A percentile compares a stretch with the other conserved stretches of the same genome.
Evolutionary conservation across 768 basidiomycete genomes (phyloP).

Genomic region (Saitozyma sp.): DNA sequence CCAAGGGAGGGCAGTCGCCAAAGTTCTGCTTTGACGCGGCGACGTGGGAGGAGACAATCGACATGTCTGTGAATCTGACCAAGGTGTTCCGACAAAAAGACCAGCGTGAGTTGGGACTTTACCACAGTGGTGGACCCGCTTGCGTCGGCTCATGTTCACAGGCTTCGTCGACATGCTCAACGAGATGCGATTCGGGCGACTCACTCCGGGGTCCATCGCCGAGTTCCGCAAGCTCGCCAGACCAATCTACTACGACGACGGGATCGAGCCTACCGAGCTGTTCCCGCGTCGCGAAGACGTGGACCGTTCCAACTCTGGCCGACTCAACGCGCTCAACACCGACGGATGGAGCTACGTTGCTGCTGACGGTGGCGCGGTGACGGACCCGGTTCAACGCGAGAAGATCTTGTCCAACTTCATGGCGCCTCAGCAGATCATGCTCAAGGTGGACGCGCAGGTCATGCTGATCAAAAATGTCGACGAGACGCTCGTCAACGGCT

Average conservation of each 20-base stretch:
- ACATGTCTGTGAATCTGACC: conserved; percentile 84
- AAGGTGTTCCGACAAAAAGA: conserved; percentile 95
- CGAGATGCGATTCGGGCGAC: conserved; percentile 89
- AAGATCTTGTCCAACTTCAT: conserved; percentile 88
- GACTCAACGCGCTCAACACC: conserved; percentile 65
- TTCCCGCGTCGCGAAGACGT: conserved; percentile 92
- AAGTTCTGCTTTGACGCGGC: conserved; percentile 92
- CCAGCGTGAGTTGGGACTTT: conserved; percentile 62
- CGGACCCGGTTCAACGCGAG: conserved; percentile 64
- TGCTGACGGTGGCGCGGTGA: conserved; percentile 64
- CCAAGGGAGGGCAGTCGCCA: conserved; percentile 61
- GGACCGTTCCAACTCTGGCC: conserved; percentile 71
- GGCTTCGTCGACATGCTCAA: conserved; percentile 96
- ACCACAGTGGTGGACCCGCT: background rate
- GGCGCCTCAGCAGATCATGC: conserved; percentile 68
- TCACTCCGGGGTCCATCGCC: conserved; percentile 65
- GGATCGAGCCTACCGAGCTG: conserved; percentile 87
- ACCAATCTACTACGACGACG: conserved; percentile 72
- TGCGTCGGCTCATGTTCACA: conserved; percentile 45
- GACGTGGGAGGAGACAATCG: conserved; percentile 70
- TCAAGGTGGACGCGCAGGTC: conserved; percentile 82
- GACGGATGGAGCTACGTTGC: conserved; percentile 62
- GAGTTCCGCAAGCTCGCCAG: conserved; percentile 73
- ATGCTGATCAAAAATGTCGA: conserved; percentile 96
- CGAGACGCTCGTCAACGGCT: conserved; percentile 88